Evolutionary conservation across 1,284 basidiomycete species (phyloP), one percentile per base, ranked within the genome.

Genomic region (Coniferiporia sulphurascens): DNA sequence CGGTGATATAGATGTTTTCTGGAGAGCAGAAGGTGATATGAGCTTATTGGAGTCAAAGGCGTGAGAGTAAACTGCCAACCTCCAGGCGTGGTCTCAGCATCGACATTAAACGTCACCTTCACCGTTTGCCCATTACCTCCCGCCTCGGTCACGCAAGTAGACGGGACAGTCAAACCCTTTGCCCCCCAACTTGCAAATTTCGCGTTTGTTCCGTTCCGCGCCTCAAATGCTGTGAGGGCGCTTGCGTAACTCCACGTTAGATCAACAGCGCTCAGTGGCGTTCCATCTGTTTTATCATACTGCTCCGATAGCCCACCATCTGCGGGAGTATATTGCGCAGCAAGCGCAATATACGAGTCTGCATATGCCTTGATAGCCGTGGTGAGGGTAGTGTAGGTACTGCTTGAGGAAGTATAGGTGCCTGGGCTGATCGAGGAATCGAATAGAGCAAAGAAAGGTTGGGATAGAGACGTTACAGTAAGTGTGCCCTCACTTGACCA

Each of bases 171-270:
- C 41, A 69, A 56, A n/a, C 66, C 66, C 35, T 66, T 60, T 6
- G 69, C 68, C 35, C 67, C 67, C 69, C 69, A 70, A 21, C 60
- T 63, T 27, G 50, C 51, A 22, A 54, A 54, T 22, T 48, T 17
- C 38, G 45, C 22, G n/a, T 51, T 67, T 52, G 65, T 64, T n/a
- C 74, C 73, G 0, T 61, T 65, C n/a, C 73, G 67, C 4, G 73
- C 72, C 21, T 69, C 67, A 56, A 76, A 76, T 15, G 71, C 73
- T 3, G 77, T 78, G 52, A 78, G 65, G 3, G 73, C 73, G 13
- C 72, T 64, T 3, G 76, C 75, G 61, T 76, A 78, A 62, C 71
- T 73, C 76, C 76, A 79, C 2, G 77, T 77, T 53, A 79, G 69
- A 68, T 79, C 77, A n/a, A 66, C 66, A 3, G 77, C 78, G 64